Percentiles rank a stretch among this genome's conserved stretches.
Evolutionary conservation across 2,329 filamentous ascomycete genomes (phyloP).

Genomic region (Aspergillus ustus): DNA sequence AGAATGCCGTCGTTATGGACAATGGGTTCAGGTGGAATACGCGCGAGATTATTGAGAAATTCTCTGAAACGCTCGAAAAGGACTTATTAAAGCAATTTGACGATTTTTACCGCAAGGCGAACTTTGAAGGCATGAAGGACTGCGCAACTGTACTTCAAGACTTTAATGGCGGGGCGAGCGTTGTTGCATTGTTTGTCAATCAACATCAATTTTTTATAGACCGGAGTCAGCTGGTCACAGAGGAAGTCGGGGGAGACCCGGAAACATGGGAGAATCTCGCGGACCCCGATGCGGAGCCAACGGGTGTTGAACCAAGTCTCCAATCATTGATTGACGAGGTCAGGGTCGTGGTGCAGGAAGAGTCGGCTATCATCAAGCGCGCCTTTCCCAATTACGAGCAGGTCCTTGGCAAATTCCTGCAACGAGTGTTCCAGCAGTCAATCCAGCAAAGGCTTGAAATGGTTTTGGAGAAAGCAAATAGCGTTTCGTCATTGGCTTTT

Average conservation of each 20-base stretch:
- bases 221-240: constrained; percentile 84
- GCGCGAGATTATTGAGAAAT: constrained; percentile 91
- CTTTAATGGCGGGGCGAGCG: constrained; percentile 93
- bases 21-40: constrained; percentile 62
- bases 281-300: constrained; percentile 90
- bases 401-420: constrained; percentile 88
- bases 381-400: constrained; percentile 97
- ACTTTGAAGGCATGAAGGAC: constrained; percentile 98
- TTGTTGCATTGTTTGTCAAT: constrained; percentile 95
- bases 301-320: constrained; percentile 86
- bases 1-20: constrained; percentile 57
- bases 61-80: constrained; percentile 92
- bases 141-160: constrained; percentile 92
- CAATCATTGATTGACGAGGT: constrained; percentile 94
- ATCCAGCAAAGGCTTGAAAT: constrained; percentile 95
- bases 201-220: constrained; percentile 99
- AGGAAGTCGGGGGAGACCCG: constrained; percentile 69
- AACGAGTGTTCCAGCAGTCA: constrained; percentile 96
- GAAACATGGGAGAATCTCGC: constrained; percentile 88
- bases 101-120: constrained; percentile 91
- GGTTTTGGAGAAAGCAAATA: constrained; percentile 92
- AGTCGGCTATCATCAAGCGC: constrained; percentile 94
- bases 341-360: constrained; percentile 92
- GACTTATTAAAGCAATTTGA: constrained; percentile 96
- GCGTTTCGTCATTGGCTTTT: constrained; percentile 89